A percentile compares a stretch with the other conserved stretches of the same genome.
Conservation (phyloP, 2,329 filamentous ascomycete species). For the Pestalotiopsis sp. region DNA sequence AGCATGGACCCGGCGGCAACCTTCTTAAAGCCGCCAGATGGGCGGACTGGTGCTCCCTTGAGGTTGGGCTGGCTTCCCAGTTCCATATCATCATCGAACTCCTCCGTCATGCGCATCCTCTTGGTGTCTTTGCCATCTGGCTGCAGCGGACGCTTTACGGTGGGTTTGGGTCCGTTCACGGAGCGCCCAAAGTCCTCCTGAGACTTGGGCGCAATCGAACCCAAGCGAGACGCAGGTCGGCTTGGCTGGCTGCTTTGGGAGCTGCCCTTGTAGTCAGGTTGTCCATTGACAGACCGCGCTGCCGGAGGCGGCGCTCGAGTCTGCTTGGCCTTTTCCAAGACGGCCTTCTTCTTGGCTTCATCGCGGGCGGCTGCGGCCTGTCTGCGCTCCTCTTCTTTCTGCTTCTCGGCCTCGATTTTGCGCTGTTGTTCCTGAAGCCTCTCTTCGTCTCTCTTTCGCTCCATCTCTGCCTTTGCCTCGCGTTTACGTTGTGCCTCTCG, state of each 20-base stretch:
- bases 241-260: constrained; percentile 36
- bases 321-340: constrained; percentile 67
- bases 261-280: constrained; percentile 45
- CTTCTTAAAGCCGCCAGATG: constrained; percentile 73
- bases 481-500: constrained; percentile 77
- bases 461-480: constrained; percentile 79
- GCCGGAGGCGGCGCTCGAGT: constrained; percentile 66
- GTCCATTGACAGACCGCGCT: constrained; percentile 52
- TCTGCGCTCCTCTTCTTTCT: constrained; percentile 63
- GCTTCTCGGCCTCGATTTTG: constrained; percentile 64
- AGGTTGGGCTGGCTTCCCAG: constrained; percentile 65
- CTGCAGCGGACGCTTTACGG: constrained; percentile 75
- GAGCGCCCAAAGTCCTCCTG: constrained; percentile 65
- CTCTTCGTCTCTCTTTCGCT: constrained; percentile 76
- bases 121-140: constrained; percentile 73
- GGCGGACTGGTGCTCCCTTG: constrained; percentile 84
- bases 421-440: constrained; percentile 60
- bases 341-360: constrained; percentile 68
- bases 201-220: constrained; percentile 51
- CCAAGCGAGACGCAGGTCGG: constrained; percentile 61
- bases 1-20: constrained; percentile 44
- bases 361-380: constrained; percentile 49
- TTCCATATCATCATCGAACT: constrained; percentile 66
- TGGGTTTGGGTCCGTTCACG: constrained; percentile 70
- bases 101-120: constrained; percentile 77